phyloP scores from a whole-genome alignment of 2,329 filamentous ascomycete species.

The Claviceps sp. region DNA sequence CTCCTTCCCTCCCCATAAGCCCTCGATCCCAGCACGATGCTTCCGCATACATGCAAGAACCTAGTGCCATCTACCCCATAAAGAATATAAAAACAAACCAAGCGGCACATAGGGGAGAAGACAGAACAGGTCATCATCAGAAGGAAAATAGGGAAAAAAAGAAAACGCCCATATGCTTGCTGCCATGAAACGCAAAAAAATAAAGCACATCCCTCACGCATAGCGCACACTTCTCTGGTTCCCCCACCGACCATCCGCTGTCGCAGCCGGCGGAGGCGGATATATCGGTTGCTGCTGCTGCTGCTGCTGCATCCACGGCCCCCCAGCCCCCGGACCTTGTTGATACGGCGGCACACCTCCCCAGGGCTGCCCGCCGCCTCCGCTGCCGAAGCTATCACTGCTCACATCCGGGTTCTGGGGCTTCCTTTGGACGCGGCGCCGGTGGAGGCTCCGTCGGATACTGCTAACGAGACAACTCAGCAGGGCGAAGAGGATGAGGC shows the following conservation, averaged over 20 bases:
- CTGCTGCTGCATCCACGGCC: slow-evolving; percentile 10
- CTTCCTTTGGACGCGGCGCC: neutral
- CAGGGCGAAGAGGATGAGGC: slow-evolving; percentile 56
- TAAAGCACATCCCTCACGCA: neutral
- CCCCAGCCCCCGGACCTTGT: neutral
- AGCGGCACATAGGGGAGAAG: neutral
- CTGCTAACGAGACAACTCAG: slow-evolving; percentile 49
- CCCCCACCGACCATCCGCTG: neutral
- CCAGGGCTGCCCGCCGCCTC: neutral
- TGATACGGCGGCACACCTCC: neutral
- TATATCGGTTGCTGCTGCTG: neutral
- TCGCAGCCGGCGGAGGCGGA: neutral
- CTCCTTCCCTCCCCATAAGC: too few relatives aligned
- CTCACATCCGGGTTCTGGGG: neutral
- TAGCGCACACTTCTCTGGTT: neutral
- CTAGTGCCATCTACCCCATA: too few relatives aligned
- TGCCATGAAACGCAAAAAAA: neutral
- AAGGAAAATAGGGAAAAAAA: neutral
- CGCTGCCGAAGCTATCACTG: neutral
- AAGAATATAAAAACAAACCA: too few relatives aligned
- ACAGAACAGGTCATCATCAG: neutral
- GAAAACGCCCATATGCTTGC: neutral
- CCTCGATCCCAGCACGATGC: too few relatives aligned
- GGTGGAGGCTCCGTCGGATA: slow-evolving; percentile 11
- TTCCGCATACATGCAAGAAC: too few relatives aligned